A percentile compares a stretch with the other conserved stretches of the same genome.
Conservation (phyloP, 805 yeast genomes). For the Yueomyces sinensis region DNA sequence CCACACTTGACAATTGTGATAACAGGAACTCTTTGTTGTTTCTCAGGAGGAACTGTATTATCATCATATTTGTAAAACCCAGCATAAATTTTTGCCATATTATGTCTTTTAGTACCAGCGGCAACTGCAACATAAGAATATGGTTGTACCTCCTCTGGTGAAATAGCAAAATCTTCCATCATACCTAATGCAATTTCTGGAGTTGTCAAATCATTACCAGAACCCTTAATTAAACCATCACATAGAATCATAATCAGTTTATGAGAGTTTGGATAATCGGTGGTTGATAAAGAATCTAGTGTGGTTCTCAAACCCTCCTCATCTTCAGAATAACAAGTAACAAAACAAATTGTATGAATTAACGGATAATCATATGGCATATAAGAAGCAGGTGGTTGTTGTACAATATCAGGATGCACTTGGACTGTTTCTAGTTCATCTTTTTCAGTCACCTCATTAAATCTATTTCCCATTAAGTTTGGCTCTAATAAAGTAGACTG, state of each 20-base stretch:
- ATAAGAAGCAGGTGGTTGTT: slow-evolving; percentile 83
- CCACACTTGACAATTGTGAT: slow-evolving; percentile 78
- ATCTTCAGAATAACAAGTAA: slow-evolving; percentile 93
- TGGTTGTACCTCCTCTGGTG: slow-evolving; percentile 64
- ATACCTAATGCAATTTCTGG: slow-evolving; percentile 80
- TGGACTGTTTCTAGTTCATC: slow-evolving; percentile 43
- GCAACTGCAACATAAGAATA: slow-evolving; percentile 92
- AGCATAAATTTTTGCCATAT: slow-evolving; percentile 93
- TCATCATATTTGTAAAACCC: slow-evolving; percentile 87
- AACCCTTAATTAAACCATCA: slow-evolving; percentile 91
- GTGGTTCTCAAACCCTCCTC: slow-evolving; percentile 77
- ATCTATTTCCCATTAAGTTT: slow-evolving; percentile 6
- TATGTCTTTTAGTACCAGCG: slow-evolving; percentile 86
- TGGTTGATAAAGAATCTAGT: slow-evolving; percentile 83
- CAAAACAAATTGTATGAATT: slow-evolving; percentile 58
- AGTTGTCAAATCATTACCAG: slow-evolving; percentile 77
- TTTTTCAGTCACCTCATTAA: slow-evolving; percentile 10
- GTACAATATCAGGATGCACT: slow-evolving; percentile 66
- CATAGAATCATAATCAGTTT: slow-evolving; percentile 75
- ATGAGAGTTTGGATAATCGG: slow-evolving; percentile 92
- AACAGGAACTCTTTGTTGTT: slow-evolving; percentile 78
- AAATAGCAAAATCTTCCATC: slow-evolving; percentile 69
- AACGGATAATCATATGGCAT: slow-evolving; percentile 81
- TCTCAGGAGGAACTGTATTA: slow-evolving; percentile 57
- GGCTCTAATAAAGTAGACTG: slow-evolving; percentile 4